Percentiles rank a stretch among this genome's conserved stretches.
Evolutionary conservation across 2,329 filamentous ascomycete genomes (phyloP).

Genomic region (Hymenoscyphus albidus): DNA sequence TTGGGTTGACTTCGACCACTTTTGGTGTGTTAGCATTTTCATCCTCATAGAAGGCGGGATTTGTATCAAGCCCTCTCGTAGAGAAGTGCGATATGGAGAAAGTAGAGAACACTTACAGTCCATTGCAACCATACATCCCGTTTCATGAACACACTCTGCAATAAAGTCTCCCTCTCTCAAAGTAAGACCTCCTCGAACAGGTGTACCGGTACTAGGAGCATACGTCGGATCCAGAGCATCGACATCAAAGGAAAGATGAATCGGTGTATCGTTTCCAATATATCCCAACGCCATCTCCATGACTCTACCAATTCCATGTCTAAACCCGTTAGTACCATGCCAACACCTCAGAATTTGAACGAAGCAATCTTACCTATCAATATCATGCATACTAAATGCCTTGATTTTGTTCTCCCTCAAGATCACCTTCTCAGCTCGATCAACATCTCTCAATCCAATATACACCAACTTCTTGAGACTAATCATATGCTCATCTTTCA

Average conservation of each 20-base stretch:
- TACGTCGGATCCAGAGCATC: slow-evolving; percentile 94
- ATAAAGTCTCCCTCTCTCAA: slow-evolving; percentile 96
- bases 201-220: slow-evolving; percentile 93
- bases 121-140: slow-evolving; percentile 72
- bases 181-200: slow-evolving; percentile 88
- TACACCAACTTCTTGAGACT: slow-evolving; percentile 88
- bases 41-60: background rate
- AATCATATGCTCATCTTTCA: slow-evolving; percentile 65
- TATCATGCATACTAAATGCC: slow-evolving; percentile 98
- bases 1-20: slow-evolving; percentile 76
- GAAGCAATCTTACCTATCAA: slow-evolving; percentile 64
- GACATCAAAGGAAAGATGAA: slow-evolving; percentile 96
- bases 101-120: slow-evolving; percentile 42
- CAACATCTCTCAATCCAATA: slow-evolving; percentile 91
- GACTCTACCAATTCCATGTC: slow-evolving; percentile 88
- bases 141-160: slow-evolving; percentile 80
- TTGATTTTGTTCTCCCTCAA: slow-evolving; percentile 85
- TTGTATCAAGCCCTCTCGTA: background rate
- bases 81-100: background rate
- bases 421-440: slow-evolving; percentile 89
- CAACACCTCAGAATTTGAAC: background rate
- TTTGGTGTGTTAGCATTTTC: background rate
- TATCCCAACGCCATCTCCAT: slow-evolving; percentile 98
- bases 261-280: slow-evolving; percentile 90
- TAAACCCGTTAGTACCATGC: slow-evolving; percentile 35